A percentile compares a stretch with the other conserved stretches of the same genome.
Evolutionary conservation across 768 basidiomycete genomes (phyloP).

Genomic region (Pisolithus tinctorius): DNA sequence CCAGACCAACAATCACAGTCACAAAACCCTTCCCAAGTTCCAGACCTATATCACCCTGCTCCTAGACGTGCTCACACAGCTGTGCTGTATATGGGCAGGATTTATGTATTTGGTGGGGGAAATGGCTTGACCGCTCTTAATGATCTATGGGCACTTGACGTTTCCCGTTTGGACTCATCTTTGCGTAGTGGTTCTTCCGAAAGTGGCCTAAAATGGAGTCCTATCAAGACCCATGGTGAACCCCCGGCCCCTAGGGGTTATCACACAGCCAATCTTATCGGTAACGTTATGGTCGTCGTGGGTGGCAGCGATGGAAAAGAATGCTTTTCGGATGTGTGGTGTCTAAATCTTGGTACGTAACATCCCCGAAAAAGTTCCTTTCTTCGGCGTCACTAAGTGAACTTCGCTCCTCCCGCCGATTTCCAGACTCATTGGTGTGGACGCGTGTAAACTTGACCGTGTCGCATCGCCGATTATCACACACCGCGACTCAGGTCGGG

Average conservation of each 20-base stretch:
- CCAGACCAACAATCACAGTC: conserved; percentile 2
- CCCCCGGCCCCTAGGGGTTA: conserved; percentile 72
- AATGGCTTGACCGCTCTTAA: conserved; percentile 87
- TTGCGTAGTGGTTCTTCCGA: conserved; percentile 7
- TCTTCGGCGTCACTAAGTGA: not conserved
- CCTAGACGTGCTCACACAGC: conserved; percentile 86
- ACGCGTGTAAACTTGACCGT: conserved; percentile 18
- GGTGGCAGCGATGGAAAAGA: conserved; percentile 90
- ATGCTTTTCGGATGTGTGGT: conserved; percentile 85
- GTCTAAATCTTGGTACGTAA: conserved; percentile 74
- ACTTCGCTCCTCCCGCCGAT: not conserved
- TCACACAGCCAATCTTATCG: conserved; percentile 84
- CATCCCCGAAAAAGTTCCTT: not conserved
- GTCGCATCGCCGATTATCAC: conserved; percentile 61
- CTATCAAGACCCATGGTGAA: conserved; percentile 48
- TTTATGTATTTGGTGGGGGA: conserved; percentile 92
- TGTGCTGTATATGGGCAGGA: conserved; percentile 59
- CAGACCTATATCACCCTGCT: conserved; percentile 34
- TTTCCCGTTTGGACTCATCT: conserved; percentile 35
- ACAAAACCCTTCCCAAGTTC: conserved; percentile 5
- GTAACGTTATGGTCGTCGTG: conserved; percentile 78
- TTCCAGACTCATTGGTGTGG: conserved; percentile 23
- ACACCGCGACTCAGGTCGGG: conserved; percentile 85
- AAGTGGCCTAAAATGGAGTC: conserved; percentile 47
- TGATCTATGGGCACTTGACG: conserved; percentile 85